A percentile compares a stretch with the other conserved stretches of the same genome.
These are phyloP conservation scores for Cercospora canescens DNA, from an alignment of 2,329 filamentous ascomycete species.

Conservation along the genomic window DNA sequence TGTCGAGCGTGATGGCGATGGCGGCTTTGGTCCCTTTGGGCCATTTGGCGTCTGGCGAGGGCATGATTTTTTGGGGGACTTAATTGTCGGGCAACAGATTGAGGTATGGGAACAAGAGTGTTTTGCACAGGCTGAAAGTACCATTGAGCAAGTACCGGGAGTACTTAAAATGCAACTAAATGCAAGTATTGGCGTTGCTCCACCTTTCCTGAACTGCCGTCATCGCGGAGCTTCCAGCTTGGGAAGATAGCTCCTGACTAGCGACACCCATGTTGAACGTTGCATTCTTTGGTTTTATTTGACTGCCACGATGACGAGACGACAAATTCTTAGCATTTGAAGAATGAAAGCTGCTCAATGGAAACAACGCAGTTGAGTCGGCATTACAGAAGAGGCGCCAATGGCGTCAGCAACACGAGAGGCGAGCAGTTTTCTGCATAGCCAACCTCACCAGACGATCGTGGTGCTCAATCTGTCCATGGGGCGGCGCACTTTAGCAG, in stretches of 20 bases:
- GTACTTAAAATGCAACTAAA: background rate
- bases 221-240: background rate
- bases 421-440: too few relatives aligned
- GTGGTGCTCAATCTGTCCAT: background rate
- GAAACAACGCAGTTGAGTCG: too few relatives aligned
- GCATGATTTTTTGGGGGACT: background rate
- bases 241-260: background rate
- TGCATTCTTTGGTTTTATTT: background rate
- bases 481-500: background rate
- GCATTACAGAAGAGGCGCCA: too few relatives aligned
- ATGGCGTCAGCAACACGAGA: too few relatives aligned
- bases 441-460: background rate
- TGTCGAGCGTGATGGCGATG: conserved; percentile 36
- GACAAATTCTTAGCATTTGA: too few relatives aligned
- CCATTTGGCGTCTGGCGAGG: conserved; percentile 23
- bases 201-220: background rate
- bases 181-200: background rate
- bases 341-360: too few relatives aligned
- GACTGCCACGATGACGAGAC: background rate
- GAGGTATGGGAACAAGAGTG: background rate
- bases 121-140: background rate
- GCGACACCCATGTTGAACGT: background rate
- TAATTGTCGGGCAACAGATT: too few relatives aligned
- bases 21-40: conserved; percentile 30
- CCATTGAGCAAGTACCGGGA: background rate